Conservation (phyloP, 805 yeast genomes). For the Yamadazyma philogaea region DNA sequence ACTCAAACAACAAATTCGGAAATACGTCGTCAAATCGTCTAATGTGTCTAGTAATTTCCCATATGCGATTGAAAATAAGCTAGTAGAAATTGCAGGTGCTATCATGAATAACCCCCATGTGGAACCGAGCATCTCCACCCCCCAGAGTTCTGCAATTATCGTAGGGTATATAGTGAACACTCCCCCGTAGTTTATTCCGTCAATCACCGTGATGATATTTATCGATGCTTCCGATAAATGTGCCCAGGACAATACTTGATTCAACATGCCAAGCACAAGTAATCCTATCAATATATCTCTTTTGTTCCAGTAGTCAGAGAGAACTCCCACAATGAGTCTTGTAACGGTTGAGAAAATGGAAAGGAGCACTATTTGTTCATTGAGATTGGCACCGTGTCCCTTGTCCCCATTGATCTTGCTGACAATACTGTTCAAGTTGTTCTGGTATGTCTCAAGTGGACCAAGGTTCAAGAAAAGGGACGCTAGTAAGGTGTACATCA, state of each 20-base stretch:
- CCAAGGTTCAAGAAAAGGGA: slow-evolving; percentile 72
- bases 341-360: slow-evolving; percentile 69
- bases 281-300: slow-evolving; percentile 28
- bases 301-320: slow-evolving; percentile 54
- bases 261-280: slow-evolving; percentile 28
- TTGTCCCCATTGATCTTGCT: slow-evolving; percentile 24
- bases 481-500: slow-evolving; percentile 61
- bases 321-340: slow-evolving; percentile 63
- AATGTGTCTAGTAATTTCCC: slow-evolving; percentile 57
- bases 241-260: slow-evolving; percentile 22
- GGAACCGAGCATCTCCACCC: slow-evolving; percentile 82
- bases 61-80: slow-evolving; percentile 64
- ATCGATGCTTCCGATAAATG: slow-evolving; percentile 15
- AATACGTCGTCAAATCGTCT: slow-evolving; percentile 26
- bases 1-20: slow-evolving; percentile 24
- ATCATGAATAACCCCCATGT: slow-evolving; percentile 89
- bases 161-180: slow-evolving; percentile 85
- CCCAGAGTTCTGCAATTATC: slow-evolving; percentile 80
- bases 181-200: slow-evolving; percentile 79
- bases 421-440: slow-evolving; percentile 75
- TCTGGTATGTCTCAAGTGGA: slow-evolving; percentile 79
- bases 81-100: slow-evolving; percentile 83
- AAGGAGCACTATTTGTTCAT: slow-evolving; percentile 55
- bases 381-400: slow-evolving; percentile 17
- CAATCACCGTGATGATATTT: slow-evolving; percentile 40